Conservation (phyloP, 257 asterid species). For the Nicotiana obtusifolia region DNA sequence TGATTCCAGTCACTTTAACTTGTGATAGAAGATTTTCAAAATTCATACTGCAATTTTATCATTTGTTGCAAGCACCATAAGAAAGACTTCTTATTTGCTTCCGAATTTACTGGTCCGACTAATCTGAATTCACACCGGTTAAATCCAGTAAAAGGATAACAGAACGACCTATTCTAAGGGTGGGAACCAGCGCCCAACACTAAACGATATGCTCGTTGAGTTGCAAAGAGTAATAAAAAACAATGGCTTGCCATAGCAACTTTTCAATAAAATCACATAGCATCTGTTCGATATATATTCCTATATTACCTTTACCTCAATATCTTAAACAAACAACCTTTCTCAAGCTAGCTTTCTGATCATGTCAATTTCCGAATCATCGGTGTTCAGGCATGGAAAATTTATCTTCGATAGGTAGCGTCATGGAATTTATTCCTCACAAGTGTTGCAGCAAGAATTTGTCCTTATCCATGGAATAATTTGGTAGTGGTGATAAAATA, state of each 20-base stretch:
- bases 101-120: neutral
- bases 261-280: neutral
- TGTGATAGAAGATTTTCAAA: neutral
- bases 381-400: neutral
- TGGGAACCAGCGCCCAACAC: neutral
- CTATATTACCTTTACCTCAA: neutral
- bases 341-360: neutral
- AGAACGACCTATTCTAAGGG: neutral
- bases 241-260: neutral
- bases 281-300: neutral
- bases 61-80: neutral
- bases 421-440: neutral
- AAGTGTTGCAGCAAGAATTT: conserved; percentile 1
- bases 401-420: neutral
- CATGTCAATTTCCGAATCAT: neutral
- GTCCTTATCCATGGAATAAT: neutral
- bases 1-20: neutral
- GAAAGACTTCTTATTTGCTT: neutral
- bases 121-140: neutral
- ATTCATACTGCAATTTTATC: neutral
- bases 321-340: neutral
- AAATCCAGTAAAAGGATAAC: neutral
- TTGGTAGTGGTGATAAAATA: neutral
- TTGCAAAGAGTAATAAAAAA: neutral
- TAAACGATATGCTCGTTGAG: neutral